Evolutionary conservation across 1,284 basidiomycete species (phyloP).

Genomic region (Retiboletus fuscus): DNA sequence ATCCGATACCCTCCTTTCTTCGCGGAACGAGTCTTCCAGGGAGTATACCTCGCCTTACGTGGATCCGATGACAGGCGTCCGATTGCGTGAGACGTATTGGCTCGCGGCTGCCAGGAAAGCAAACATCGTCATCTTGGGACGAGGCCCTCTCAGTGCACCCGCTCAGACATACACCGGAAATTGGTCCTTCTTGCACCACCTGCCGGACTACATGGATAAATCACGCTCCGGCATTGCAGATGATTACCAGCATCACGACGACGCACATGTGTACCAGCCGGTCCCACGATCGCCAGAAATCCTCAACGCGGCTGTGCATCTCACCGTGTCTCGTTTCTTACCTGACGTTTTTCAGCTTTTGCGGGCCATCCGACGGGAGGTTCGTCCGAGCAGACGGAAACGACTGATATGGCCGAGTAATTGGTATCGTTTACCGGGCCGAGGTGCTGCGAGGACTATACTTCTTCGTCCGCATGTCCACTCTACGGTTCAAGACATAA

Average conservation of each 20-base stretch:
- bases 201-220: conserved; percentile 32
- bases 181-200: conserved; percentile 53
- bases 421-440: conserved; percentile 41
- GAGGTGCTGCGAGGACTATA: conserved; percentile 28
- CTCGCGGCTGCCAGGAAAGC: conserved; percentile 56
- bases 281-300: conserved; percentile 40
- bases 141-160: conserved; percentile 62
- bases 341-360: conserved; percentile 56
- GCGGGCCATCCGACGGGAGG: conserved; percentile 45
- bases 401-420: conserved; percentile 40
- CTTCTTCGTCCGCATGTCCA: conserved; percentile 12
- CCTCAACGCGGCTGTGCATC: conserved; percentile 58
- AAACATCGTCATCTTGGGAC: conserved; percentile 59
- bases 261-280: background rate
- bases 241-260: background rate
- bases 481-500: conserved; percentile 8
- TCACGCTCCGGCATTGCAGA: background rate
- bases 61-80: conserved; percentile 56
- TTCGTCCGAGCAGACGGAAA: conserved; percentile 31
- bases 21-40: conserved; percentile 45
- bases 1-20: conserved; percentile 56
- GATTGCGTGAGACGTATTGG: conserved; percentile 61
- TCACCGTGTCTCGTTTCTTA: conserved; percentile 56
- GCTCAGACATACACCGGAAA: conserved; percentile 59
- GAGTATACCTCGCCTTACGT: conserved; percentile 54